Evolutionary conservation across 495 filamentous ascomycete genomes (phyloP).

Genomic region (Geoglossum glabrum): DNA sequence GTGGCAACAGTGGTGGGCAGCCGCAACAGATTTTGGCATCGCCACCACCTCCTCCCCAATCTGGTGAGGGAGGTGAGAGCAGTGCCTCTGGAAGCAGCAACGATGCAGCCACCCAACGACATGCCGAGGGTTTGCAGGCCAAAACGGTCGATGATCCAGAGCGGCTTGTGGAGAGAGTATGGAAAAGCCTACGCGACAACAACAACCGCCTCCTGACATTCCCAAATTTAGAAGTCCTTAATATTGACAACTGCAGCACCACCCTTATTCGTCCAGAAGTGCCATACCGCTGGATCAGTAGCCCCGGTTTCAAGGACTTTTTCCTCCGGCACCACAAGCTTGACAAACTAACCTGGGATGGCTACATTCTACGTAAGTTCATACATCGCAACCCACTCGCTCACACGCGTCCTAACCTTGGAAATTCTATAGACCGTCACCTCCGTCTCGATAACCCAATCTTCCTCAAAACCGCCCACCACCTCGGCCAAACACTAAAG

Average conservation of each 20-base stretch:
- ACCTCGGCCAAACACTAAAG: neutral
- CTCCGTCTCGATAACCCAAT: neutral
- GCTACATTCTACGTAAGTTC: neutral
- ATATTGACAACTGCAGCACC: neutral
- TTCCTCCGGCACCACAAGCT: neutral
- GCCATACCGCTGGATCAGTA: neutral
- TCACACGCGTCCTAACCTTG: neutral
- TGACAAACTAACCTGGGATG: neutral
- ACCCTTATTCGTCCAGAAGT: neutral
- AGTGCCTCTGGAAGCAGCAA: neutral
- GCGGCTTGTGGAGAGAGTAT: neutral
- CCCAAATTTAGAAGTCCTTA: neutral
- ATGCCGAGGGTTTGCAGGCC: too few species aligned
- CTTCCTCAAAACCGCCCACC: neutral
- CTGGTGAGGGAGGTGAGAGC: neutral
- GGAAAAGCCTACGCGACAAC: neutral
- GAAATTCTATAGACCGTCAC: neutral
- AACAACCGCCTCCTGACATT: neutral
- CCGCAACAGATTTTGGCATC: neutral
- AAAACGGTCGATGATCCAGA: neutral
- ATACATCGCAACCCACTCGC: neutral
- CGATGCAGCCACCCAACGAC: too few species aligned
- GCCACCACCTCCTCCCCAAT: neutral
- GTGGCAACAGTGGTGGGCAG: neutral
- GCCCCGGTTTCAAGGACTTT: neutral